Evolutionary conservation across 192 early-diverging fungal genomes (phyloP).

Genomic region (Umbelopsis sp.): DNA sequence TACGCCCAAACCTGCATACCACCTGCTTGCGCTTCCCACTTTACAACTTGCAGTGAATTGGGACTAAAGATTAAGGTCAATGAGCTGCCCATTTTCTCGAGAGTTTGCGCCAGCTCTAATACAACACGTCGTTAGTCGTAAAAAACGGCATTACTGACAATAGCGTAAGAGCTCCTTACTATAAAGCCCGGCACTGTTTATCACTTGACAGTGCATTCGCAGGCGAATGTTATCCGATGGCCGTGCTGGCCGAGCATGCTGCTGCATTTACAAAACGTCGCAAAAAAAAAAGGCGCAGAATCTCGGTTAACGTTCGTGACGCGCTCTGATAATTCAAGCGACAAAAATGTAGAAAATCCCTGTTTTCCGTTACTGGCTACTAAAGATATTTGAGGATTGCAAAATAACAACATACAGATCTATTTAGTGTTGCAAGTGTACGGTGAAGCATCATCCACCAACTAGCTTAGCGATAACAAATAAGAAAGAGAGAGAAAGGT

Average conservation of each 20-base stretch:
- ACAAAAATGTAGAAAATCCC: no score
- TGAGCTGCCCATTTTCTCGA: conserved; percentile 74
- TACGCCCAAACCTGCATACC: conserved; percentile 77
- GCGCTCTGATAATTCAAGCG: background rate
- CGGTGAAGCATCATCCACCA: no score
- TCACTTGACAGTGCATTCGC: conserved; percentile 8
- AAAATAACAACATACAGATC: conserved; percentile 12
- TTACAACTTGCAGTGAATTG: conserved; percentile 67
- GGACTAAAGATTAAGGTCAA: conserved; percentile 69
- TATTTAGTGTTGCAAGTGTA: background rate
- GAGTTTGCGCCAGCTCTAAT: conserved; percentile 56
- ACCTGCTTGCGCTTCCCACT: conserved; percentile 56
- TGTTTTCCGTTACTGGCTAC: no score
- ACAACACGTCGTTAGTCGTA: background rate
- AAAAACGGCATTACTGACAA: background rate
- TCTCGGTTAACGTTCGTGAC: background rate
- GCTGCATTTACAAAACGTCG: no score
- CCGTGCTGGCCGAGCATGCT: background rate
- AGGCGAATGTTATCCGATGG: background rate
- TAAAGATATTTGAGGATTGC: background rate
- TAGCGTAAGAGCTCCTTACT: background rate
- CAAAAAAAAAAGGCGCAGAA: no score
- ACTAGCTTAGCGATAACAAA: no score
- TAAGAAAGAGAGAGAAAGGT: no score
- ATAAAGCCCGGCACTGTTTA: background rate